phyloP scores from a whole-genome alignment of 2,329 filamentous ascomycete genomes.

The Aspergillus ibericus region DNA sequence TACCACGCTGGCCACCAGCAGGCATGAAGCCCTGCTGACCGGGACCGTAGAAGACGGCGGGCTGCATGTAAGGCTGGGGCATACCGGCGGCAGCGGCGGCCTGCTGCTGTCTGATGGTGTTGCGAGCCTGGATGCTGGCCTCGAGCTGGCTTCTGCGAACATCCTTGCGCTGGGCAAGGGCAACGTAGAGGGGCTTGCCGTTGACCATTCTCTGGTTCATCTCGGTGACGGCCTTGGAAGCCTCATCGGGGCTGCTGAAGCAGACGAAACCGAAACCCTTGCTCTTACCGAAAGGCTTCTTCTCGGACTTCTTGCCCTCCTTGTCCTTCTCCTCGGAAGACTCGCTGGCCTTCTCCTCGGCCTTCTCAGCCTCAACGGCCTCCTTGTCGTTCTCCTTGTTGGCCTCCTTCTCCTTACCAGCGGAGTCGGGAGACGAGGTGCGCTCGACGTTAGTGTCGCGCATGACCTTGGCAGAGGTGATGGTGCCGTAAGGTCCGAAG shows the following conservation, averaged over 20 bases:
- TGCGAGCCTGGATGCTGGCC: slow-evolving; percentile 97
- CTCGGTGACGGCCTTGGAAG: slow-evolving; percentile 97
- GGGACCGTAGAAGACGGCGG: slow-evolving; percentile 87
- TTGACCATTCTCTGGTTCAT: slow-evolving; percentile 99
- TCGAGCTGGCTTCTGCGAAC: slow-evolving; percentile 99
- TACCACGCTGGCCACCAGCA: slow-evolving; percentile 55
- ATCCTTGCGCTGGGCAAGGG: slow-evolving; percentile 98
- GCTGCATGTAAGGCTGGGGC: slow-evolving; percentile 78
- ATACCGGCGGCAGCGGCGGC: slow-evolving; percentile 86
- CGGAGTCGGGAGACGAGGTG: slow-evolving; percentile 46
- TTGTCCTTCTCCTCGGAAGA: slow-evolving; percentile 54
- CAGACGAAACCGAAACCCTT: slow-evolving; percentile 99
- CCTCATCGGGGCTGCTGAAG: slow-evolving; percentile 99
- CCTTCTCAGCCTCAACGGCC: slow-evolving; percentile 45
- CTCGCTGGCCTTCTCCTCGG: slow-evolving; percentile 44
- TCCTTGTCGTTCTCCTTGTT: slow-evolving; percentile 44
- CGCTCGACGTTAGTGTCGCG: slow-evolving; percentile 65
- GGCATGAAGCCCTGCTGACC: slow-evolving; percentile 62
- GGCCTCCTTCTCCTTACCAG: slow-evolving; percentile 44
- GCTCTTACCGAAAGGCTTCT: slow-evolving; percentile 85
- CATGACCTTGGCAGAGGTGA: slow-evolving; percentile 99
- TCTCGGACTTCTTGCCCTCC: slow-evolving; percentile 58
- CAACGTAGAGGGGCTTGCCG: slow-evolving; percentile 95
- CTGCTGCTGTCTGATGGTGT: slow-evolving; percentile 98
- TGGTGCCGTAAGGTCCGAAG: slow-evolving; percentile 87